Percentiles rank a stretch among this genome's conserved stretches.
These are phyloP conservation scores for Tulasnella sp. DNA, from an alignment of 768 basidiomycete species.

Conservation along the genomic window DNA sequence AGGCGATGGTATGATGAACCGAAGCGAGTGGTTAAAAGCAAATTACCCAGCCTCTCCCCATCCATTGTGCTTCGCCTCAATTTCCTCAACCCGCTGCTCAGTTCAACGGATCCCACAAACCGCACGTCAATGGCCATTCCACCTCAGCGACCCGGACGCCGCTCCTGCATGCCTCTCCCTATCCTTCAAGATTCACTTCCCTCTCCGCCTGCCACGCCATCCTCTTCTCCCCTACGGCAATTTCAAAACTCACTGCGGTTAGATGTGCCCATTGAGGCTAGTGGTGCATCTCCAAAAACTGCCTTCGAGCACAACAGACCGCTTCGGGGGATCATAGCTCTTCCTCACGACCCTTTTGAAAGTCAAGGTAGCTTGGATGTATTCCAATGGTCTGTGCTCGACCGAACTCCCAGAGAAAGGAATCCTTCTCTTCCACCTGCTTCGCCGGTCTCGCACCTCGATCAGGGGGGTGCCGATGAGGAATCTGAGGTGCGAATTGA, in stretches of 20 bases:
- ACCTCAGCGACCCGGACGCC: background rate
- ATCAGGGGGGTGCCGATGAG: background rate
- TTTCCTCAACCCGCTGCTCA: too few species aligned
- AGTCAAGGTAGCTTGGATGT: background rate
- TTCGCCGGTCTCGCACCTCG: background rate
- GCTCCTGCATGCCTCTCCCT: background rate
- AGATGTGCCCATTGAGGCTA: background rate
- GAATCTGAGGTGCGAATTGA: background rate
- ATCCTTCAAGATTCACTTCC: background rate
- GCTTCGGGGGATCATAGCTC: background rate
- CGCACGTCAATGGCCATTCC: background rate
- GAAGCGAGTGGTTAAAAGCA: background rate
- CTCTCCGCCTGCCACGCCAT: background rate
- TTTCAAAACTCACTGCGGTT: background rate
- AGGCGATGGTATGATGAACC: background rate
- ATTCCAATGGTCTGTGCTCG: background rate
- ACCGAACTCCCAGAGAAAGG: background rate
- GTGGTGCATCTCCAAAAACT: background rate
- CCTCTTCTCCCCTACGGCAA: background rate
- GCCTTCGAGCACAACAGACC: background rate
- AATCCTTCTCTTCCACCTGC: background rate
- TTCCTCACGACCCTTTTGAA: background rate
- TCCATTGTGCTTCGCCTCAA: background rate
- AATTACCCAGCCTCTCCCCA: background rate
- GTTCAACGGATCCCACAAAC: too few species aligned